These are phyloP conservation scores for Kernera saxatilis DNA, from an alignment of 345 rosid species.

Conservation along the genomic window DNA sequence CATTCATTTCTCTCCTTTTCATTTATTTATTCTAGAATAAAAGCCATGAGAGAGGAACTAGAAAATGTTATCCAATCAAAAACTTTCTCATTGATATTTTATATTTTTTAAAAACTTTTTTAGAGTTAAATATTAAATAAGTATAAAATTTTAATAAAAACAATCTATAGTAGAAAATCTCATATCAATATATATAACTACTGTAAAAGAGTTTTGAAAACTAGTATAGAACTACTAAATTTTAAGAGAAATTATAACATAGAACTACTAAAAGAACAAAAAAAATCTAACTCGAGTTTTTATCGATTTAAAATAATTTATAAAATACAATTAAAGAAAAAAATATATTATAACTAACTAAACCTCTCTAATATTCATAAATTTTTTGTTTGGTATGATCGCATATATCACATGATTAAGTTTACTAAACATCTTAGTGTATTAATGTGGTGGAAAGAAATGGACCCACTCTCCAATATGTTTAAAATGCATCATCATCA, in stretches of 20 bases:
- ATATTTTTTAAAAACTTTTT: background rate
- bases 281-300: background rate
- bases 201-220: background rate
- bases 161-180: background rate
- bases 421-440: conserved; percentile 4
- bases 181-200: background rate
- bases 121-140: background rate
- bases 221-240: background rate
- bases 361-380: background rate
- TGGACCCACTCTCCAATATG: conserved; percentile 33
- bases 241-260: background rate
- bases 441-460: conserved; percentile 21
- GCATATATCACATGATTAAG: background rate
- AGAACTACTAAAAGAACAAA: background rate
- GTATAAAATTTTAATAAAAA: background rate
- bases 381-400: background rate
- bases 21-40: background rate
- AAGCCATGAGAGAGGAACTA: background rate
- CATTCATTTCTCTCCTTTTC: background rate
- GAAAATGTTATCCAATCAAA: background rate
- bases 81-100: background rate
- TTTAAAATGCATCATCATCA: conserved; percentile 24
- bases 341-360: background rate
- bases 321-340: background rate
- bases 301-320: background rate